These are phyloP conservation scores for Saccharomycopsis sp. DNA, from an alignment of 805 yeast species.

Conservation along the genomic window DNA sequence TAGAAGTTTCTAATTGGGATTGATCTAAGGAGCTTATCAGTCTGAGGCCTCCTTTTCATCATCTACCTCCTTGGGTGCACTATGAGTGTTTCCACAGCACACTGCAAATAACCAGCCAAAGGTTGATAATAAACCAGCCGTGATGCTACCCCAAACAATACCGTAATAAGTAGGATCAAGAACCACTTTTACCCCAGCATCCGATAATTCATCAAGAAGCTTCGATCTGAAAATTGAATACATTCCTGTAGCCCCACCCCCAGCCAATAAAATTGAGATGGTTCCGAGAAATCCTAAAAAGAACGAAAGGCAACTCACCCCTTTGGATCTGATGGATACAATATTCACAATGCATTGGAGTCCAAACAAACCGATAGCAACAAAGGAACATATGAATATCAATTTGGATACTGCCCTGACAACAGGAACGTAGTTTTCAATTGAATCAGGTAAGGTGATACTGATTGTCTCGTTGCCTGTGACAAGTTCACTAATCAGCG, in stretches of 20 bases:
- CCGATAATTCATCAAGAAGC: slow-evolving; percentile 41
- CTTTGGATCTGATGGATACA: slow-evolving; percentile 40
- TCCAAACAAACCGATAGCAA: slow-evolving; percentile 41
- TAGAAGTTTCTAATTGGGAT: not conserved
- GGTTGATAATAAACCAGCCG: slow-evolving; percentile 37
- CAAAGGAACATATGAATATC: slow-evolving; percentile 48
- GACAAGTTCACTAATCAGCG: slow-evolving; percentile 27
- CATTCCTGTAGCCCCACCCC: slow-evolving; percentile 60
- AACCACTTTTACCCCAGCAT: slow-evolving; percentile 50
- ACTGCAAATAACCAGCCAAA: slow-evolving; percentile 36
- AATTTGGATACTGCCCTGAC: slow-evolving; percentile 47
- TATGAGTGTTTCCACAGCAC: slow-evolving; percentile 35
- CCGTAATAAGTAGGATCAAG: slow-evolving; percentile 48
- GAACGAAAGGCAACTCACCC: slow-evolving; percentile 39
- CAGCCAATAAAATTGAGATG: slow-evolving; percentile 34
- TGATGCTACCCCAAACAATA: slow-evolving; percentile 58
- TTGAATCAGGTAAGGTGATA: slow-evolving; percentile 46
- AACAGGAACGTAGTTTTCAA: slow-evolving; percentile 40
- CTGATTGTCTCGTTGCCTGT: slow-evolving; percentile 1
- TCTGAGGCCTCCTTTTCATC: not conserved
- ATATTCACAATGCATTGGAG: slow-evolving; percentile 38
- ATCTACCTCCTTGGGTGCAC: slow-evolving; percentile 2
- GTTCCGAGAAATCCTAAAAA: slow-evolving; percentile 39
- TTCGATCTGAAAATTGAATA: slow-evolving; percentile 42
- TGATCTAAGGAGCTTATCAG: too few species aligned